These are phyloP conservation scores for Angomonas deanei DNA, from an alignment of 208 protist genomes.

Conservation along the genomic window DNA sequence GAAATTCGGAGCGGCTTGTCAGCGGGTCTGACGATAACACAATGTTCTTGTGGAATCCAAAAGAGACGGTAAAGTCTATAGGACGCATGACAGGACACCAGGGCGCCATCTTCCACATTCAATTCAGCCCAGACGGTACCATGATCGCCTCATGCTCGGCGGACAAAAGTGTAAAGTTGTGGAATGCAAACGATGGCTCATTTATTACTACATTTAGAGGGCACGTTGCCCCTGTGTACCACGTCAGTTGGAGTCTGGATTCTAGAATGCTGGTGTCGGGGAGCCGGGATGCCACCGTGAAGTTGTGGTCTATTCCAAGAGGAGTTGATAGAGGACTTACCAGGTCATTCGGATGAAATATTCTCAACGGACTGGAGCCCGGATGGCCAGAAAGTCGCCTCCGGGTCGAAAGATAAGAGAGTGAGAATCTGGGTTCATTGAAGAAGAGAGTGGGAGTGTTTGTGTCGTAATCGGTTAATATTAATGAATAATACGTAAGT, in stretches of 20 bases:
- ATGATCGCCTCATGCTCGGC: conserved; percentile 96
- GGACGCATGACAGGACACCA: conserved; percentile 92
- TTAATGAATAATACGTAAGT: neutral
- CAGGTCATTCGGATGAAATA: conserved; percentile 97
- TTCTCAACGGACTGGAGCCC: conserved; percentile 97
- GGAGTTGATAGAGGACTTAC: conserved; percentile 94
- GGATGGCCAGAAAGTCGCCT: conserved; percentile 94
- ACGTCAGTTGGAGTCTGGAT: conserved; percentile 95
- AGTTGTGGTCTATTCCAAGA: conserved; percentile 93
- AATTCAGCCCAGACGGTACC: conserved; percentile 96
- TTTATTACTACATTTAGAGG: conserved; percentile 94
- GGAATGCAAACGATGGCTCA: conserved; percentile 88
- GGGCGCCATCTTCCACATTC: conserved; percentile 92
- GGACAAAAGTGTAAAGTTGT: conserved; percentile 98
- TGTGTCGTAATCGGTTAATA: neutral
- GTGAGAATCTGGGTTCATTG: conserved; percentile 86
- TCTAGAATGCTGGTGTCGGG: conserved; percentile 92
- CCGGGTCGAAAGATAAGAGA: conserved; percentile 95
- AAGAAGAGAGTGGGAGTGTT: neutral
- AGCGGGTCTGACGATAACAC: conserved; percentile 97
- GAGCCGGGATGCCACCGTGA: conserved; percentile 96
- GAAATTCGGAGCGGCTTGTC: conserved; percentile 87
- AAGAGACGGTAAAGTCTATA: conserved; percentile 76
- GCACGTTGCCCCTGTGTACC: conserved; percentile 97
- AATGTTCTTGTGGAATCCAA: conserved; percentile 96